Percentiles rank a stretch among this genome's conserved stretches.
phyloP scores from a whole-genome alignment of 2,329 filamentous ascomycete species.

The Albifimbria verrucaria region DNA sequence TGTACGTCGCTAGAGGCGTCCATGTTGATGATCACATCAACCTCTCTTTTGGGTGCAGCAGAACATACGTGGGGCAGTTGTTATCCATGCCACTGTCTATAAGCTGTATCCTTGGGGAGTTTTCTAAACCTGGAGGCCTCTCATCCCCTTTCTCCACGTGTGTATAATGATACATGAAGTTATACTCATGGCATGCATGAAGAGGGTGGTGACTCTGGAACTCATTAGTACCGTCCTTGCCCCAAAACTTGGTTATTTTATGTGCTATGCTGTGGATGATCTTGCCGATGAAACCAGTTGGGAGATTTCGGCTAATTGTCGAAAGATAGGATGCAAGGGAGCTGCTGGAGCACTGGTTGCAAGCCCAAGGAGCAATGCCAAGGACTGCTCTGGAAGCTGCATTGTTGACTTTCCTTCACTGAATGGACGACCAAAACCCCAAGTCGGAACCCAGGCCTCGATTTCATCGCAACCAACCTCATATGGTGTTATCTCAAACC shows the following conservation, averaged over 20 bases:
- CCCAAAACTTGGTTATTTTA: slow-evolving; percentile 4
- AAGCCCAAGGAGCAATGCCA: slow-evolving; percentile 6
- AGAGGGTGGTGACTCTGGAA: slow-evolving; percentile 8
- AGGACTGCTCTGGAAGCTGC: slow-evolving; percentile 7
- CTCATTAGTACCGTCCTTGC: slow-evolving; percentile 7
- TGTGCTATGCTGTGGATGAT: slow-evolving; percentile 3
- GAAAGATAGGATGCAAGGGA: slow-evolving; percentile 8
- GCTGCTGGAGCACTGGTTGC: slow-evolving; percentile 8
- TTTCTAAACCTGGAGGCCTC: slow-evolving; percentile 4
- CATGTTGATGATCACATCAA: slow-evolving; percentile 9
- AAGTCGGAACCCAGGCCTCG: slow-evolving; percentile 9
- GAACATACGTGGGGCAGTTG: slow-evolving; percentile 8
- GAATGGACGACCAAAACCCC: slow-evolving; percentile 9
- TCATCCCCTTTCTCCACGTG: not conserved
- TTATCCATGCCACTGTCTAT: slow-evolving; percentile 11
- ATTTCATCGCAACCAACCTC: slow-evolving; percentile 9
- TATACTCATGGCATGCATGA: slow-evolving; percentile 8
- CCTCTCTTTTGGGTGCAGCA: slow-evolving; percentile 5
- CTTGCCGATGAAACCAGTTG: slow-evolving; percentile 1
- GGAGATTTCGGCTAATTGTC: slow-evolving; percentile 5
- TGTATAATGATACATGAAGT: slow-evolving; percentile 7
- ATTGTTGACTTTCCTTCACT: slow-evolving; percentile 7
- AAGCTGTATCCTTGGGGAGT: slow-evolving; percentile 5
- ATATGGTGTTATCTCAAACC: slow-evolving; percentile 10
- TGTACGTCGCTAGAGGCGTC: slow-evolving; percentile 10